Base-by-base conservation (phyloP, 192 early-diverging fungal species). In the Coemansia sp. region DNA sequence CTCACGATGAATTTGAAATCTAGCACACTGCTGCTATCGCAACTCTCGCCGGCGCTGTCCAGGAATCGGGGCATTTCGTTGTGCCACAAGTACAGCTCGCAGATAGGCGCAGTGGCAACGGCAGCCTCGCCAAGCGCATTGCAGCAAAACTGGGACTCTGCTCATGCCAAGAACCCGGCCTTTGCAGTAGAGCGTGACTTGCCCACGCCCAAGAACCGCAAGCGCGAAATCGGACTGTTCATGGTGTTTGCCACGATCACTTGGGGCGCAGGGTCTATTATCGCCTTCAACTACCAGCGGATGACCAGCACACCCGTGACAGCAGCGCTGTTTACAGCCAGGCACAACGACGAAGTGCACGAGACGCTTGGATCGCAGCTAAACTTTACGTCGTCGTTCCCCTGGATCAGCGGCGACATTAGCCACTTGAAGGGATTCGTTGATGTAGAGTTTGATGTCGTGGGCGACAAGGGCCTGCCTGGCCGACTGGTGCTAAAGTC, bases 201-300 rank as follows among this genome's bases (percentile, higher is more conserved):
- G 67, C 77, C 63, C 2, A 46, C 36, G 6, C 81, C 81, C 9
- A 75, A 75, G 48, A 83, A 74, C 73, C 69, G 74, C 61, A 78
- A 75, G 67, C 77, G 75, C 44, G 81, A 83, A 40, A 42, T 83
- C n/a, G 70, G 48, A 1, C 68, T 83, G 44, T 83, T 83, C 36
- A 36, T 72, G 16, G 77, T 63, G 0, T 74, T 79, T 16, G 70
- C 82, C 0, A 66, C 64, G 3, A 69, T 84, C 17, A 79, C 82
- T 4, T 84, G 77, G 82, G 77, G 82, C 4, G 51, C 71, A 33
- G 82, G 82, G 59, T 63, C 71, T 17, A 51, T 77, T n/a, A 67
- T 84, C 36, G 82, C 77, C 19, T 84, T 84, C 66, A 84, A 84
- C 74, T 84, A 84, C 65, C 82, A 84, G 69, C 77, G 74, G 40